phyloP scores from a whole-genome alignment of 495 filamentous ascomycete genomes.

The Glarea lozoyensis region DNA sequence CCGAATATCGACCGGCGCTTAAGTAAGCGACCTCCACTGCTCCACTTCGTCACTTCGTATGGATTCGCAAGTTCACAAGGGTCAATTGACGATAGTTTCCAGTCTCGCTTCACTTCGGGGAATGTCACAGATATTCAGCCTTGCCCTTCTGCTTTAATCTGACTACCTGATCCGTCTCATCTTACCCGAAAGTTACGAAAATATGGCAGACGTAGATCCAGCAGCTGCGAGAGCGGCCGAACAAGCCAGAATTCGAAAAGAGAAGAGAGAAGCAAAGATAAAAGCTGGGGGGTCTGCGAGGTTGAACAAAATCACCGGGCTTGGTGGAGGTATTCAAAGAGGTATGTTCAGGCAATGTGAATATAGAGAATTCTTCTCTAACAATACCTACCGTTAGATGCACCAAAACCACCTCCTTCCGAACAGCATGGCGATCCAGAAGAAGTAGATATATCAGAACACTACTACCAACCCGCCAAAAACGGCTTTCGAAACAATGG shows the following conservation, averaged over 20 bases:
- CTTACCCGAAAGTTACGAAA: neutral
- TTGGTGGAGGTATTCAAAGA: constrained; percentile 55
- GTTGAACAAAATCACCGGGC: constrained; percentile 75
- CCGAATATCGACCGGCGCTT: too few relatives aligned
- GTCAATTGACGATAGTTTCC: too few relatives aligned
- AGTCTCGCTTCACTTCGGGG: too few relatives aligned
- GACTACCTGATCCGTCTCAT: neutral
- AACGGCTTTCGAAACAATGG: constrained; percentile 21
- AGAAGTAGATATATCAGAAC: constrained; percentile 60
- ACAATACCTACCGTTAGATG: constrained; percentile 11
- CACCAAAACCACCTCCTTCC: constrained; percentile 10
- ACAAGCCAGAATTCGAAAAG: constrained; percentile 77
- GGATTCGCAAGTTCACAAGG: too few relatives aligned
- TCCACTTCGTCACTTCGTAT: too few relatives aligned
- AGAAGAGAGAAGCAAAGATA: constrained; percentile 85
- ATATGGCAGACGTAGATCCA: constrained; percentile 20
- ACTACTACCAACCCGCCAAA: constrained; percentile 38
- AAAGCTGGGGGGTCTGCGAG: constrained; percentile 69
- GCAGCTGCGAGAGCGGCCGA: constrained; percentile 54
- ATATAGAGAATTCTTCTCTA: constrained; percentile 9
- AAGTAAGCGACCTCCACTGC: too few relatives aligned
- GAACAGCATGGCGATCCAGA: constrained; percentile 49
- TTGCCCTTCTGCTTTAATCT: neutral
- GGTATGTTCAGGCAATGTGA: constrained; percentile 24
- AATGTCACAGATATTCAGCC: too few relatives aligned